Evolutionary conservation across 108 stramenopile genomes (phyloP), one percentile per base, ranked within the genome.

Genomic region (Cyclotella cryptica): DNA sequence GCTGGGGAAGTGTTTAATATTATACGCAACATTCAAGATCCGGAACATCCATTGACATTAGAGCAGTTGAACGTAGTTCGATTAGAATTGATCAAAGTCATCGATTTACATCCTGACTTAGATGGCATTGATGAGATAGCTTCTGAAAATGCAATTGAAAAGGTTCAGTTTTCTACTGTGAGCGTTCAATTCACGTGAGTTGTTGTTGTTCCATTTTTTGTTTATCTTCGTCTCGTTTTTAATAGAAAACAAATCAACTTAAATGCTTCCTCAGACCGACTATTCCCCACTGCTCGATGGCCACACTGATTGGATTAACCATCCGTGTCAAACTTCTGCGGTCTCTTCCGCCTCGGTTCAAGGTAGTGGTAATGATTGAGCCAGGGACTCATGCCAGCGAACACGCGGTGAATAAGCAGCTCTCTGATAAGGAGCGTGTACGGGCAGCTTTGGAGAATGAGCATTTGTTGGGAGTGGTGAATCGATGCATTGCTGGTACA

Each of bases 201-300:
- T 22, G 12, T 53, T 18, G 15, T 10, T 9, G 22, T 49, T 39
- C 18, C 28, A 41, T 9, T 30, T n/a, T 57, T 11, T 21, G 17
- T 44, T 61, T 21, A 18, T 28, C n/a, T 22, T n/a, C 12, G 42
- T 21, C 54, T 53, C 1, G 3, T 30, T 19, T 30, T 62, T 4
- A 1, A 19, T 30, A 15, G 3, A 26, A 62, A 15, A 19, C 18
- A 14, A 41, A 9, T 22, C 22, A 42, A 57, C 66, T 66, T 15
- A 40, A 8, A 43, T 60, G 19, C 46, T 30, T 39, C 29, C 58
- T 77, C 30, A 90, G 86, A 19, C 96, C 96, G 10, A 96, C 96
- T 15, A 95, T 98, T 27, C 98, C 99, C 22, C 99, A 99, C 88
- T 99, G 99, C 84, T 90, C 91, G 66, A 99, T 99, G 99, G 98